phyloP scores from a whole-genome alignment of 306 rosid species.

The Albizia julibrissin region DNA sequence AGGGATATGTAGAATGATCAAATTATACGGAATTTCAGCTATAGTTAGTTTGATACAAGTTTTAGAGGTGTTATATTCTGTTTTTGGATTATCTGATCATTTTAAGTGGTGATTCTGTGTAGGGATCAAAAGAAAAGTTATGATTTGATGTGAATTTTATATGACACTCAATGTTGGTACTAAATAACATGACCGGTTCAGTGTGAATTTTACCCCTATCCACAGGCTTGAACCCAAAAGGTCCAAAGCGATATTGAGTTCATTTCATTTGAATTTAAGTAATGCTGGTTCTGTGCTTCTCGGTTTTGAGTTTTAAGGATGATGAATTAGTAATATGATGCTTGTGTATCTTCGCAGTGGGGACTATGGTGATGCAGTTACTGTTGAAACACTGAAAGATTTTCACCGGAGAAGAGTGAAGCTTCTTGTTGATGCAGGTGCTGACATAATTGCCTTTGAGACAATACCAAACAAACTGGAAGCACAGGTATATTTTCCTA shows the following conservation, averaged over 20 bases:
- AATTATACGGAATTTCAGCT: not conserved
- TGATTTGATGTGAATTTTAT: not conserved
- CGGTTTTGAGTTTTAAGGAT: not conserved
- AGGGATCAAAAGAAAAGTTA: not conserved
- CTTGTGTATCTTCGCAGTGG: conserved; percentile 53
- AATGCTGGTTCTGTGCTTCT: not conserved
- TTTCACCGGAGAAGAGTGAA: conserved; percentile 82
- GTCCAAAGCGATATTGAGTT: not conserved
- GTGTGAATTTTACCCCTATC: not conserved
- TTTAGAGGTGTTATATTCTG: not conserved
- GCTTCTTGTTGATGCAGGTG: conserved; percentile 73
- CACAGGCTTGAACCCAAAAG: not conserved
- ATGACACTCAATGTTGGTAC: not conserved
- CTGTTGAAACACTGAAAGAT: conserved; percentile 61
- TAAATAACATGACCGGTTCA: not conserved
- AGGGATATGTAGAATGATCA: no score
- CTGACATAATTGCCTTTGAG: conserved; percentile 88
- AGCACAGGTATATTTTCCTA: conserved; percentile 56
- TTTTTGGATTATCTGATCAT: not conserved
- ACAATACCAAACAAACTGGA: conserved; percentile 83
- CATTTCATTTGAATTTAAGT: not conserved
- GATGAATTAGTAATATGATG: not conserved
- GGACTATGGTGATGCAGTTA: conserved; percentile 67
- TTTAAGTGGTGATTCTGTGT: not conserved
- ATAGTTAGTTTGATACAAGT: not conserved